Evolutionary conservation across 78 protist genomes (phyloP), one percentile per base, ranked within the genome.

Genomic region (slime mould (Dictyostelium discoideum)): DNA sequence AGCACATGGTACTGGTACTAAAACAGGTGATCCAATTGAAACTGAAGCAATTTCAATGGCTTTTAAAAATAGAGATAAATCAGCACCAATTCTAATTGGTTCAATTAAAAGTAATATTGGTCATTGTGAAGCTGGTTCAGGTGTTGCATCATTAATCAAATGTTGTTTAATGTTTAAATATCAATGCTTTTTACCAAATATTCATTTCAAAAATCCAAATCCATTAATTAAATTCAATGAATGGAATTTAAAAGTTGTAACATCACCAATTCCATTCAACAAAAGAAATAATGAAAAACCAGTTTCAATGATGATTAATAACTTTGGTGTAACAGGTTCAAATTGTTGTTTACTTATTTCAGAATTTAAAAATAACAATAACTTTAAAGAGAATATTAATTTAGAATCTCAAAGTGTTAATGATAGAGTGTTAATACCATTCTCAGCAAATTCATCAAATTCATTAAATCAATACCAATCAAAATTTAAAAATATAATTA

Each of bases 241-340:
- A 26, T 85, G 85, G 89, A 76, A 85, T 48, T 22, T 92, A 8
- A 65, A 92, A 40, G 96, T 92, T 10, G 96, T 92, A 14, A 85
- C 90, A n/a, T 14, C 63, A n/a, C 42, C 20, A 1, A 76, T 37
- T 14, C 86, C 94, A 29, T 89, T 89, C 16, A 79, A 82, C n/a
- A 29, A n/a, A n/a, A n/a, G 20, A 9, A 77, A 81, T 22, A 16
- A 54, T 54, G n/a, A 54, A 16, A 79, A 29, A 79, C 0, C 10
- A 26, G 85, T 89, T 2, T 10, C 44, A 72, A 89, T 89, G 83
- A 82, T 85, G 32, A 89, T 89, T 26, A 89, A 89, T 50, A 63
- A 80, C 13, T 95, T 97, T 80, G 98, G 98, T 63, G 79, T 96
- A 7, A 93, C 97, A 7, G 98, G 98, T 16, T 94, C 98, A 76